Evolutionary conservation across 2,329 filamentous ascomycete genomes (phyloP).

Genomic region (Fusarium cicatricum): DNA sequence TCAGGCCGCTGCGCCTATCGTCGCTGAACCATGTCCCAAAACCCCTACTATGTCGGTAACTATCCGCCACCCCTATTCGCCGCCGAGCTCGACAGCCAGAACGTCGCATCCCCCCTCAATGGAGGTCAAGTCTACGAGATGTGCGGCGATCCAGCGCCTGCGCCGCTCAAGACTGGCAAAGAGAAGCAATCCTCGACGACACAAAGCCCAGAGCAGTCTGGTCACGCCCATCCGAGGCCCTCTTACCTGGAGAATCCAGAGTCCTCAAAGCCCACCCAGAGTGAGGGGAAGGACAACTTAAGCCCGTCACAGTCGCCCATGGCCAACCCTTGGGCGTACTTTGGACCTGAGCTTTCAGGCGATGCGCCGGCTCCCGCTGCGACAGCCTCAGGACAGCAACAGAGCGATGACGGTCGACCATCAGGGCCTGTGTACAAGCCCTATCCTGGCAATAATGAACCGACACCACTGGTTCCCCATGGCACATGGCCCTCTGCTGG

Average conservation of each 20-base stretch:
- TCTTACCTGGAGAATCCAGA: conserved; percentile 41
- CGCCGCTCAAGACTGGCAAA: conserved; percentile 5
- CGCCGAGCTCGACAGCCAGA: conserved; percentile 44
- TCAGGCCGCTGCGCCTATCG: background rate
- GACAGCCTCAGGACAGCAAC: background rate
- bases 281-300: conserved; percentile 10
- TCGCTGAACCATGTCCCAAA: conserved; percentile 25
- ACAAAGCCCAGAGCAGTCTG: conserved; percentile 2
- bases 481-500: conserved; percentile 21
- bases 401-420: conserved; percentile 11
- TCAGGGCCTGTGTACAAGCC: conserved; percentile 25
- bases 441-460: conserved; percentile 23
- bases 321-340: conserved; percentile 48
- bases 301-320: conserved; percentile 9
- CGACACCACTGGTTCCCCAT: conserved; percentile 22
- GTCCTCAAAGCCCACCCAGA: conserved; percentile 1
- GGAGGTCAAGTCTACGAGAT: conserved; percentile 45
- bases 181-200: conserved; percentile 5
- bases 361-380: background rate
- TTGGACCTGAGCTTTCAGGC: conserved; percentile 37
- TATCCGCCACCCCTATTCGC: conserved; percentile 40
- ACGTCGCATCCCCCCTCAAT: too few species aligned
- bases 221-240: conserved; percentile 43
- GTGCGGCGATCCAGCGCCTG: conserved; percentile 40
- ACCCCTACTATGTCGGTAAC: conserved; percentile 20